phyloP scores from a whole-genome alignment of 805 yeast species.

The Candida glaebosa region DNA sequence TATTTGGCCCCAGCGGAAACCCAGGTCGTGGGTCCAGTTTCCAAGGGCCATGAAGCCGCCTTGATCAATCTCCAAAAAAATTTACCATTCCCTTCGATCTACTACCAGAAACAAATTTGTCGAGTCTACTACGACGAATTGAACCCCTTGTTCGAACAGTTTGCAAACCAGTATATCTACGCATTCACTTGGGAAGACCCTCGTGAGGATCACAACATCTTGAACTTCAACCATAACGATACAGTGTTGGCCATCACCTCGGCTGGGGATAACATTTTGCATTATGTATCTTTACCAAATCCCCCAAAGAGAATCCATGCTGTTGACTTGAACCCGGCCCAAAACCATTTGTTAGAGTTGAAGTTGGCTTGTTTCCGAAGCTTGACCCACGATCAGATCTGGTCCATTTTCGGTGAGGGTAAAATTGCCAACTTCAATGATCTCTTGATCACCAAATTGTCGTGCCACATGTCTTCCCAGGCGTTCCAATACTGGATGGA shows the following conservation, averaged over 20 bases:
- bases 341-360: slow-evolving; percentile 75
- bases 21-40: slow-evolving; percentile 30
- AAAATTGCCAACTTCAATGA: slow-evolving; percentile 47
- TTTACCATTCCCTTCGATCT: slow-evolving; percentile 75
- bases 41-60: slow-evolving; percentile 80
- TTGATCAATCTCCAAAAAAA: slow-evolving; percentile 56
- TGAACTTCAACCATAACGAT: slow-evolving; percentile 59
- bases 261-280: slow-evolving; percentile 78
- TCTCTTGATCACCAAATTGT: slow-evolving; percentile 48
- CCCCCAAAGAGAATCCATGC: slow-evolving; percentile 80
- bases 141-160: slow-evolving; percentile 64
- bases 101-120: slow-evolving; percentile 75
- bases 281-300: slow-evolving; percentile 67
- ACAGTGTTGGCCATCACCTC: slow-evolving; percentile 81
- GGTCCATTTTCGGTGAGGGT: slow-evolving; percentile 80
- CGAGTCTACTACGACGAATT: slow-evolving; percentile 77
- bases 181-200: slow-evolving; percentile 94
- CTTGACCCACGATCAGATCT: slow-evolving; percentile 54
- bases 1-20: slow-evolving; percentile 58
- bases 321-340: slow-evolving; percentile 81
- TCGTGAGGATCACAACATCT: slow-evolving; percentile 67
- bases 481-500: slow-evolving; percentile 80
- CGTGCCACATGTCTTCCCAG: slow-evolving; percentile 72
- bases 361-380: slow-evolving; percentile 68
- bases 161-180: slow-evolving; percentile 75